phyloP scores from a whole-genome alignment of 495 filamentous ascomycete genomes.

The Rhypophila decipiens region DNA sequence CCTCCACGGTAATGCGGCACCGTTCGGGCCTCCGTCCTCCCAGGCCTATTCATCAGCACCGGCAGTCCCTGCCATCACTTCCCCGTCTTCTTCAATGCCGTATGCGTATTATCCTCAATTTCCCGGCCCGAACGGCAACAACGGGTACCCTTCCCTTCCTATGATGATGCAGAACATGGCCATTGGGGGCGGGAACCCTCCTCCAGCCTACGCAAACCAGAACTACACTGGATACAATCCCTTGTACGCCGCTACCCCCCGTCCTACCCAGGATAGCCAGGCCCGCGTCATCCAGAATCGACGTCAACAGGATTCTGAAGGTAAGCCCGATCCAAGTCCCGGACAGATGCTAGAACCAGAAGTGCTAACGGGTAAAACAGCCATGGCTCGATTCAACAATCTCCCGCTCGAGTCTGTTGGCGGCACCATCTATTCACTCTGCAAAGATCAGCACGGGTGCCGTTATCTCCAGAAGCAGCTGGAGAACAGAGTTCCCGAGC shows the following conservation, averaged over 20 bases:
- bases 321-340: slow-evolving; percentile 25
- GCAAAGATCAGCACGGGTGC: slow-evolving; percentile 97
- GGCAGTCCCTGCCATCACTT: slow-evolving; percentile 26
- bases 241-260: slow-evolving; percentile 37
- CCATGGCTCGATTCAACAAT: slow-evolving; percentile 67
- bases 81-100: slow-evolving; percentile 26
- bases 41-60: slow-evolving; percentile 27
- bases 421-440: slow-evolving; percentile 77
- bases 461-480: slow-evolving; percentile 93
- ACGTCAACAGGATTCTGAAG: slow-evolving; percentile 58
- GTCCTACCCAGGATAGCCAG: slow-evolving; percentile 53
- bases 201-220: slow-evolving; percentile 39
- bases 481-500: slow-evolving; percentile 77
- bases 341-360: neutral
- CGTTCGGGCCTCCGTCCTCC: slow-evolving; percentile 52
- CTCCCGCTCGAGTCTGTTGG: slow-evolving; percentile 68
- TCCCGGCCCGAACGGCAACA: slow-evolving; percentile 18
- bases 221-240: slow-evolving; percentile 39
- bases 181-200: slow-evolving; percentile 33
- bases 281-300: slow-evolving; percentile 65
- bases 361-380: slow-evolving; percentile 22
- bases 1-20: slow-evolving; percentile 70
- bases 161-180: slow-evolving; percentile 58
- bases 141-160: slow-evolving; percentile 41
- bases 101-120: slow-evolving; percentile 33